Evolutionary conservation across 2,329 filamentous ascomycete species (phyloP), one percentile per base, ranked within the genome.

Genomic region (Colletotrichum karsti): DNA sequence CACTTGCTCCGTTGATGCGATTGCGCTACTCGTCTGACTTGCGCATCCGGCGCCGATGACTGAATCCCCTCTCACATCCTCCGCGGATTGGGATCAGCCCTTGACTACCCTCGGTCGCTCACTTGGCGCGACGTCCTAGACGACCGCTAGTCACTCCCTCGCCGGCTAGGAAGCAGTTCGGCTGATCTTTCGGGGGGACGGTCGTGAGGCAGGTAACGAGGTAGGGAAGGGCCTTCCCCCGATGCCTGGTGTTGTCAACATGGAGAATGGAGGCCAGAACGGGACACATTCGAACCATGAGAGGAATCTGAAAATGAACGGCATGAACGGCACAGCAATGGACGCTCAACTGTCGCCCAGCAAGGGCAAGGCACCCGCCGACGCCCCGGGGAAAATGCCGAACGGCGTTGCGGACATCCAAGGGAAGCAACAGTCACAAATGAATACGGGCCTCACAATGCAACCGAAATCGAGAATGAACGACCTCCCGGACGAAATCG

Each of bases 401-500:
- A 74, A 75, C 58, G 72, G 74, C 39, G 70, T 76, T 20, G 74
- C 33, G 65, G 67, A 69, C 60, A 63, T 59, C 50, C 24, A 64
- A 74, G 74, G 70, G 62, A 64, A 51, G 63, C 66, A 70, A 42
- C 68, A 69, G 26, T 13, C 63, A n/a, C 66, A 69, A 35, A 48
- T 66, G 51, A 56, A 51, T 10, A 67, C 56, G 9, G 63, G 63
- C 15, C 54, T 65, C 12, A 59, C 68, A 4, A 33, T 69, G 18
- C 68, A 70, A 42, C 65, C 51, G 28, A 59, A 62, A 35, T 46
- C 67, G 54, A 60, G 81, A 67, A 86, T 89, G 81, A 87, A 89
- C 74, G 84, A 90, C 68, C 78, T 90, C 2, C 88, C 89, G 10
- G 85, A 88, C 65, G 87, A 90, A 74, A 88, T 92, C 39, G 79